Evolutionary conservation across 78 protist species (phyloP).

Genomic region (Dictyostelium citrinum): DNA sequence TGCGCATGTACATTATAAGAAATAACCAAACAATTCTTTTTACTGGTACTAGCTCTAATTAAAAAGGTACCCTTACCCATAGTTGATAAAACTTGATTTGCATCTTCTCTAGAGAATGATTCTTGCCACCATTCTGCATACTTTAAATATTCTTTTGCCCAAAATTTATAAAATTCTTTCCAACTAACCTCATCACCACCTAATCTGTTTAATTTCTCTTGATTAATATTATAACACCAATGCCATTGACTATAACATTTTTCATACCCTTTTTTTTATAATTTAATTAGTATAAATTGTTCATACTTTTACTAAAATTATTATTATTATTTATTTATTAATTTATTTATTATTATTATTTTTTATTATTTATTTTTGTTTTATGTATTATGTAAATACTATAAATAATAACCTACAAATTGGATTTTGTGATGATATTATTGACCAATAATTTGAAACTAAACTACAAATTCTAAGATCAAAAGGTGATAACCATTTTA

Average conservation of each 20-base stretch:
- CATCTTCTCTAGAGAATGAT: conserved; percentile 39
- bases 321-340: background rate
- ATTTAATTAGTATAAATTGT: background rate
- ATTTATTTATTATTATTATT: background rate
- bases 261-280: conserved; percentile 37
- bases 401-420: conserved; percentile 27
- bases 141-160: conserved; percentile 69
- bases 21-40: conserved; percentile 41
- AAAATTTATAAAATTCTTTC: conserved; percentile 62
- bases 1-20: conserved; percentile 55
- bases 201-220: background rate
- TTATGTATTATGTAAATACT: no score
- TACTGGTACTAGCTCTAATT: conserved; percentile 37
- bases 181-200: background rate
- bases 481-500: conserved; percentile 55
- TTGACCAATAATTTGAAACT: conserved; percentile 38
- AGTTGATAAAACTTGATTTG: conserved; percentile 7
- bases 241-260: conserved; percentile 63
- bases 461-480: conserved; percentile 13
- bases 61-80: conserved; percentile 60
- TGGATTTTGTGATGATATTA: background rate
- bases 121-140: conserved; percentile 48
- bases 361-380: no score
- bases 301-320: background rate
- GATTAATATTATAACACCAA: conserved; percentile 15